Conservation (phyloP, 2,329 filamentous ascomycete species). For the Fusarium sp. region DNA sequence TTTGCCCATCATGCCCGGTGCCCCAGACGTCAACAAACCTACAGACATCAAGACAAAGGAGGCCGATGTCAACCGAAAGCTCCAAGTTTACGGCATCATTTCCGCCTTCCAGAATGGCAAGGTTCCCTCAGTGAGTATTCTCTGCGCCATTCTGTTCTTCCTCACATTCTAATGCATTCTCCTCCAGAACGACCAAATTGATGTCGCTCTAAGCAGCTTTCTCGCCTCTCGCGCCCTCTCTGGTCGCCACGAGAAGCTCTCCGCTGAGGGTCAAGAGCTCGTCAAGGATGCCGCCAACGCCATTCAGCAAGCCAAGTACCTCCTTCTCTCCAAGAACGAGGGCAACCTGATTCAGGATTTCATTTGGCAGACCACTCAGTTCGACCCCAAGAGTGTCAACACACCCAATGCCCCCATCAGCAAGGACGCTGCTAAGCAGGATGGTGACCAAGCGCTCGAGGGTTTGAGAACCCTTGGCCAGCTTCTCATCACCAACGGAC, state of each 20-base stretch:
- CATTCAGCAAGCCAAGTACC: constrained; percentile 81
- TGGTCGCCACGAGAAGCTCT: constrained; percentile 78
- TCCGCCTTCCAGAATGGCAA: constrained; percentile 88
- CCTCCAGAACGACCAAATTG: constrained; percentile 87
- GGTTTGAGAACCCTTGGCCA: constrained; percentile 88
- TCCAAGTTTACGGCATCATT: constrained; percentile 93
- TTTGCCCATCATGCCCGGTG: constrained; percentile 48
- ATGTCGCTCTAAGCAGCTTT: constrained; percentile 90
- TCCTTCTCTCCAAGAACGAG: constrained; percentile 92
- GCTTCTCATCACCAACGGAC: constrained; percentile 91
- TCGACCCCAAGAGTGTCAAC: constrained; percentile 68
- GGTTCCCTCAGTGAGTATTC: constrained; percentile 77
- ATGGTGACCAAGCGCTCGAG: constrained; percentile 83
- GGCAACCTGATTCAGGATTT: constrained; percentile 96
- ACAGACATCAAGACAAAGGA: constrained; percentile 80
- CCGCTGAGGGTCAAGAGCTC: constrained; percentile 80
- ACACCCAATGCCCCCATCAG: constrained; percentile 72
- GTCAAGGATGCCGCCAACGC: constrained; percentile 80
- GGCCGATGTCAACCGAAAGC: constrained; percentile 88
- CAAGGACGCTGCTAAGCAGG: constrained; percentile 80
- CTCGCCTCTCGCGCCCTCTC: constrained; percentile 75
- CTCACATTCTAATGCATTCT: constrained; percentile 1
- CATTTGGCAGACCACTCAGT: constrained; percentile 88
- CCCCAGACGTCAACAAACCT: constrained; percentile 72
- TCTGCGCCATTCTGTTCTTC: too few relatives aligned